Evolutionary conservation across 1,284 basidiomycete genomes (phyloP).

Genomic region (Cutaneotrichosporon cyanovorans): DNA sequence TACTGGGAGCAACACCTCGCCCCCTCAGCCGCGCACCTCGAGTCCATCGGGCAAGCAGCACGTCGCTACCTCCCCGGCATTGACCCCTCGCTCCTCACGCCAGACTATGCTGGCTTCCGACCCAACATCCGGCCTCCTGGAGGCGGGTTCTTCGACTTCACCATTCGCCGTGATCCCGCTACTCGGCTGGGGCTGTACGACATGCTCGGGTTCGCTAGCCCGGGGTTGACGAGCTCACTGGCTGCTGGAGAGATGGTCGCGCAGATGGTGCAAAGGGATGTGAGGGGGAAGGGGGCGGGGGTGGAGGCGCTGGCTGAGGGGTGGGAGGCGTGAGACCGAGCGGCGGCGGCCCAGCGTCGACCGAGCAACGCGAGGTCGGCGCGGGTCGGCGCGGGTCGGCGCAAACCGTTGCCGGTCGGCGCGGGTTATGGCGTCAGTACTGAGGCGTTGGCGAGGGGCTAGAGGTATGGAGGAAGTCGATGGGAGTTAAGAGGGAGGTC

Average conservation of each 20-base stretch:
- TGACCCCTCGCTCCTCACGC: conserved; percentile 57
- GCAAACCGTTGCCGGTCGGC: too few species aligned
- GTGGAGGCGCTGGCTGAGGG: conserved; percentile 9
- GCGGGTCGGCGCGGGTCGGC: too few species aligned
- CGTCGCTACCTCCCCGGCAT: conserved; percentile 66
- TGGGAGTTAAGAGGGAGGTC: too few species aligned
- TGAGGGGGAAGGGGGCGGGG: conserved; percentile 28
- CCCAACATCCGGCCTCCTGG: conserved; percentile 75
- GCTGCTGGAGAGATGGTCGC: conserved; percentile 50
- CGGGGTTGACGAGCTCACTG: conserved; percentile 50
- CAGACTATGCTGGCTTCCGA: conserved; percentile 87
- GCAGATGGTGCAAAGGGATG: conserved; percentile 41
- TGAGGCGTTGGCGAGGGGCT: too few species aligned
- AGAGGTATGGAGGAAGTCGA: too few species aligned
- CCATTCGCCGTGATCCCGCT: conserved; percentile 39
- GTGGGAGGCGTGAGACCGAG: conserved; percentile 8
- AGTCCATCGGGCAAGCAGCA: conserved; percentile 58
- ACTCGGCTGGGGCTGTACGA: conserved; percentile 42
- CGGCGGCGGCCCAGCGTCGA: too few species aligned
- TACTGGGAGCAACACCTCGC: conserved; percentile 69
- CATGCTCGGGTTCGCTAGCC: conserved; percentile 51
- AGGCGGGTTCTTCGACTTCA: conserved; percentile 77
- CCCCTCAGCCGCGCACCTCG: conserved; percentile 58
- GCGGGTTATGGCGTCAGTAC: too few species aligned
- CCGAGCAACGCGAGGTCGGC: too few species aligned